Conservation (phyloP, 169 alveolate genomes). For the Plasmodium adleri region DNA sequence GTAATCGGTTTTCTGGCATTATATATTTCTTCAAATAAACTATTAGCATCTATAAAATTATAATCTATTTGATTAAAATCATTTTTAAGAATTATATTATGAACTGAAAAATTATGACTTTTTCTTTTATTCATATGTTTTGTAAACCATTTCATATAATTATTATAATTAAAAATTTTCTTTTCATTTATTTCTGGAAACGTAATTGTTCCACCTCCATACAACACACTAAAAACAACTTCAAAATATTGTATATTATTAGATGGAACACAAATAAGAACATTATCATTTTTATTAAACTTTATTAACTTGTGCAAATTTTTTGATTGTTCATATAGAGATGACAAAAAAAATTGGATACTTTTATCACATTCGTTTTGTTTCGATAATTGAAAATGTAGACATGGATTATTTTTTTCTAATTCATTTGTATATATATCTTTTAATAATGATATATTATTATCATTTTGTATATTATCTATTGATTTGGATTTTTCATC, state of each 20-base stretch:
- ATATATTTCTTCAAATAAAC: slow-evolving; percentile 63
- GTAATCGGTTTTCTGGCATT: slow-evolving; percentile 9
- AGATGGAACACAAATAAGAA: slow-evolving; percentile 53
- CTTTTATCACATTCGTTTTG: slow-evolving; percentile 73
- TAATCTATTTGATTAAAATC: slow-evolving; percentile 34
- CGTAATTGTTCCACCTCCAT: slow-evolving; percentile 24
- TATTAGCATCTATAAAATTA: slow-evolving; percentile 56
- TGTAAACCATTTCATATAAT: slow-evolving; percentile 72
- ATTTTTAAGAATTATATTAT: slow-evolving; percentile 40
- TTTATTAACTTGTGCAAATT: not conserved
- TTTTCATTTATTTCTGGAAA: slow-evolving; percentile 58
- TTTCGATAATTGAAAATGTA: slow-evolving; percentile 54
- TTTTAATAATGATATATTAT: not conserved
- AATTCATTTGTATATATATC: not conserved
- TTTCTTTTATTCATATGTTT: slow-evolving; percentile 44
- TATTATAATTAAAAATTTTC: slow-evolving; percentile 25
- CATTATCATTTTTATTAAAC: slow-evolving; percentile 19
- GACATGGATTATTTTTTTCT: slow-evolving; percentile 2
- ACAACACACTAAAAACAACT: slow-evolving; percentile 28
- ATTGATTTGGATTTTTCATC: slow-evolving; percentile 4
- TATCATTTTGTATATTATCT: not conserved
- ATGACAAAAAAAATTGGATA: slow-evolving; percentile 29
- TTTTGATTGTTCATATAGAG: slow-evolving; percentile 34
- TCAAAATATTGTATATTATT: slow-evolving; percentile 69
- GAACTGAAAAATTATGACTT: slow-evolving; percentile 43